phyloP scores from a whole-genome alignment of 495 filamentous ascomycete species.

The Aspergillus nanangensis region DNA sequence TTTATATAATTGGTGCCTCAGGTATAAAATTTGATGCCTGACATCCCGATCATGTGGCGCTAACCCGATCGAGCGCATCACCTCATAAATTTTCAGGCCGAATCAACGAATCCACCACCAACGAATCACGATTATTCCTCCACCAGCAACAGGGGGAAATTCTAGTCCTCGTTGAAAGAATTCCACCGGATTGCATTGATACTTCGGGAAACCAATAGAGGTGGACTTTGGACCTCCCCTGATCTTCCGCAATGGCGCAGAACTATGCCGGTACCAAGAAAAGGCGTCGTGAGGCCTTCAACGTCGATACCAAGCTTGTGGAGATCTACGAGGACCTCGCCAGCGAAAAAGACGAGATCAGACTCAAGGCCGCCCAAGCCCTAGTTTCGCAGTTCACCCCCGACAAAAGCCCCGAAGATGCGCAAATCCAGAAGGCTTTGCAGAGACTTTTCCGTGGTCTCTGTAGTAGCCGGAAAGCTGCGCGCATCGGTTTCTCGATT shows the following conservation, averaged over 20 bases:
- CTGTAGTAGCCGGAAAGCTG: constrained; percentile 84
- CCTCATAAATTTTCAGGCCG: constrained; percentile 12
- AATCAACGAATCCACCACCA: neutral
- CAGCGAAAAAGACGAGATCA: constrained; percentile 46
- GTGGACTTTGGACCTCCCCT: neutral
- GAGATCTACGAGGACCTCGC: constrained; percentile 55
- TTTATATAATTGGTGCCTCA: no score
- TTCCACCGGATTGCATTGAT: neutral
- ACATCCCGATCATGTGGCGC: neutral
- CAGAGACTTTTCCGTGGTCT: constrained; percentile 78
- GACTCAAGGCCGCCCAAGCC: constrained; percentile 42
- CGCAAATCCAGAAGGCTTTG: constrained; percentile 41
- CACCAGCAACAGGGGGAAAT: neutral
- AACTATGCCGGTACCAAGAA: constrained; percentile 32
- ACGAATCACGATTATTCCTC: neutral
- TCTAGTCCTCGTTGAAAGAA: neutral
- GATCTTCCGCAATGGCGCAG: constrained; percentile 20
- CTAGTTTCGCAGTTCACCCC: constrained; percentile 45
- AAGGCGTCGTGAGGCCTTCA: constrained; percentile 40
- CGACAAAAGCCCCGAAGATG: constrained; percentile 33
- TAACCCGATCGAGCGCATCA: constrained; percentile 5
- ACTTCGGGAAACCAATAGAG: neutral
- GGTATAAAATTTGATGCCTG: no score
- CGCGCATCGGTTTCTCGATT: constrained; percentile 84
- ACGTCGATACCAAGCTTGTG: constrained; percentile 44